Percentiles rank a stretch among this genome's conserved stretches.
These are phyloP conservation scores for Aspergillus bertholletiae DNA, from an alignment of 495 filamentous ascomycete species.

Conservation along the genomic window DNA sequence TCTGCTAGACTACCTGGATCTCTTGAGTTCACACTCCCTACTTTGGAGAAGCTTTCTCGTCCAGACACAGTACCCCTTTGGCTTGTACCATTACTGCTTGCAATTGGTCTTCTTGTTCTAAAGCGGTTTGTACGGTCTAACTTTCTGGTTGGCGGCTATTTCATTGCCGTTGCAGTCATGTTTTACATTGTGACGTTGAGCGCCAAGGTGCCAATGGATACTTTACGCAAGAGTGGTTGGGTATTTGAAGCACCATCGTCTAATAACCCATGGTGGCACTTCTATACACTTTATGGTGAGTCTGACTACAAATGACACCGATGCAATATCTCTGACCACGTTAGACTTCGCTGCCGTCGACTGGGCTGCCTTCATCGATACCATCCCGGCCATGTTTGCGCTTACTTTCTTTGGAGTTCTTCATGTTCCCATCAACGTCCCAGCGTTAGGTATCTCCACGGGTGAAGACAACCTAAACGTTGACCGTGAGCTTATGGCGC, in stretches of 20 bases:
- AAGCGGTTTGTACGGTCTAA: slow-evolving; percentile 73
- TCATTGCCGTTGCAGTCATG: slow-evolving; percentile 69
- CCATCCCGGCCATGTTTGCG: slow-evolving; percentile 92
- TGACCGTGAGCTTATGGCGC: slow-evolving; percentile 86
- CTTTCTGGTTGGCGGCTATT: slow-evolving; percentile 82
- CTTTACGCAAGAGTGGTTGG: slow-evolving; percentile 73
- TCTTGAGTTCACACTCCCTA: slow-evolving; percentile 73
- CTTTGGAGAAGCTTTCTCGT: slow-evolving; percentile 65
- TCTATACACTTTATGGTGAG: slow-evolving; percentile 90
- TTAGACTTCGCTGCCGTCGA: slow-evolving; percentile 70
- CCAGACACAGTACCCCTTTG: slow-evolving; percentile 75
- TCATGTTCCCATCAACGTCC: slow-evolving; percentile 97
- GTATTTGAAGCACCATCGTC: slow-evolving; percentile 81
- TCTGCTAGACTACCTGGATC: slow-evolving; percentile 85
- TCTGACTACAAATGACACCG: background rate
- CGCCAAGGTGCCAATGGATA: slow-evolving; percentile 56
- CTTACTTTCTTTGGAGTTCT: slow-evolving; percentile 96
- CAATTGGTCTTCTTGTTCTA: slow-evolving; percentile 68
- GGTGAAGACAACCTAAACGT: slow-evolving; percentile 89
- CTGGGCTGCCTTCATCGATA: slow-evolving; percentile 75
- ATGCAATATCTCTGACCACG: slow-evolving; percentile 4
- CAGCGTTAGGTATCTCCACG: slow-evolving; percentile 80
- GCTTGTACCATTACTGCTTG: slow-evolving; percentile 74
- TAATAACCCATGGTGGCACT: slow-evolving; percentile 92
- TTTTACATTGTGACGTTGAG: slow-evolving; percentile 79